Evolutionary conservation across 371 early-diverging fungal genomes (phyloP).

Genomic region (Mortierella sp.): DNA sequence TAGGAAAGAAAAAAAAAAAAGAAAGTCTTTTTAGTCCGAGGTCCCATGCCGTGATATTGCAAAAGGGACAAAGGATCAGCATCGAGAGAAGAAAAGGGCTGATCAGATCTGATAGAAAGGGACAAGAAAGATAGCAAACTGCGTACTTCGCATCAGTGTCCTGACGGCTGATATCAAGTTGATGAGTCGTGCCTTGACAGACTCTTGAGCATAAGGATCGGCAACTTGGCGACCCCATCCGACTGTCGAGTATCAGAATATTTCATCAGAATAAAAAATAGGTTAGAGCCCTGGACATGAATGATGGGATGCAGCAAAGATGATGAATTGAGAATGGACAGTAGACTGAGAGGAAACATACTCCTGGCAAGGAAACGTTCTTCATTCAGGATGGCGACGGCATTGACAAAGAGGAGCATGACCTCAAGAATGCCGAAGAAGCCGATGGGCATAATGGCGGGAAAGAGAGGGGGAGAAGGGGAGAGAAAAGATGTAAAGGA

Average conservation of each 20-base stretch:
- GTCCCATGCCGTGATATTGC: background rate
- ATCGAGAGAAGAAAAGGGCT: background rate
- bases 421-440: conserved; percentile 84
- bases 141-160: conserved; percentile 91
- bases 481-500: background rate
- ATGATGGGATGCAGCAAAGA: background rate
- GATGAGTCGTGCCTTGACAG: conserved; percentile 86
- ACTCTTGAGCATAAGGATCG: conserved; percentile 65
- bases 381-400: conserved; percentile 93
- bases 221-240: conserved; percentile 77
- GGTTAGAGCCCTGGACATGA: background rate
- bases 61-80: too few species aligned
- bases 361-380: conserved; percentile 95
- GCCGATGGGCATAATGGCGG: conserved; percentile 60
- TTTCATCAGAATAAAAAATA: background rate
- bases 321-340: background rate
- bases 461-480: background rate
- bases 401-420: conserved; percentile 86
- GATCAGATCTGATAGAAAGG: background rate
- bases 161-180: conserved; percentile 92
- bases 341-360: conserved; percentile 55
- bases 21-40: background rate
- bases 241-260: conserved; percentile 56
- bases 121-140: too few species aligned
- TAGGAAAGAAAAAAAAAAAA: background rate